Evolutionary conservation across 2,329 filamentous ascomycete species (phyloP), one percentile per base, ranked within the genome.

Genomic region (Trichoderma koningii): DNA sequence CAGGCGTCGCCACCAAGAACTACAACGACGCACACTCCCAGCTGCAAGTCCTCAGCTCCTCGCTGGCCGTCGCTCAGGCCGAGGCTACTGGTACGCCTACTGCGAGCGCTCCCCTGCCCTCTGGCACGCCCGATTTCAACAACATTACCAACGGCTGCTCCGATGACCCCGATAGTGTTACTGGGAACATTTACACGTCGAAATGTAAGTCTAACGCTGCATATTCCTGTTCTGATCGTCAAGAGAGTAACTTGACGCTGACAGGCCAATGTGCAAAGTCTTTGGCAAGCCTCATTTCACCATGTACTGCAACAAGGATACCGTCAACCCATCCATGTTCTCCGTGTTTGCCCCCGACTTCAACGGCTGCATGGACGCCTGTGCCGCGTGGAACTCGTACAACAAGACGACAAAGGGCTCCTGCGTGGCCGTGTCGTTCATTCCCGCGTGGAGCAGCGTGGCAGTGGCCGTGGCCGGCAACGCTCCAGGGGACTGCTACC

Each of bases 301-400:
- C 41, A 63, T 63, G 60, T 47, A 55, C 50, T 63, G 60, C 60
- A 38, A 63, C 41, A 45, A 63, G 3, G 60, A 63, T 4, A 55
- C 60, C 4, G n/a, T 9, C 50, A 53, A 44, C 38, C 9, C 41
- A n/a, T 2, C 60, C 7, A 7, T 63, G 15, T 47, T n/a, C 14
- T 63, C 60, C 7, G 5, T 63, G 26, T 63, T 63, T 38, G 50
- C 50, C 15, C n/a, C 19, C 26, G 19, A 55, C 60, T 63, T 63
- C 50, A 26, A 55, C 19, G 60, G 60, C 41, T 63, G 60, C 10
- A 63, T 63, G 60, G 60, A 63, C 6, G 60, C 60, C 7, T 63
- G 60, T 7, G 60, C 50, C 17, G 60, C 21, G 14, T 63, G 50
- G 48, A 63, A 63, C 28, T 26, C 15, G 2, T 55, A 63, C 41